Evolutionary conservation across 2,329 filamentous ascomycete genomes (phyloP).

Genomic region (Alternaria triticina): DNA sequence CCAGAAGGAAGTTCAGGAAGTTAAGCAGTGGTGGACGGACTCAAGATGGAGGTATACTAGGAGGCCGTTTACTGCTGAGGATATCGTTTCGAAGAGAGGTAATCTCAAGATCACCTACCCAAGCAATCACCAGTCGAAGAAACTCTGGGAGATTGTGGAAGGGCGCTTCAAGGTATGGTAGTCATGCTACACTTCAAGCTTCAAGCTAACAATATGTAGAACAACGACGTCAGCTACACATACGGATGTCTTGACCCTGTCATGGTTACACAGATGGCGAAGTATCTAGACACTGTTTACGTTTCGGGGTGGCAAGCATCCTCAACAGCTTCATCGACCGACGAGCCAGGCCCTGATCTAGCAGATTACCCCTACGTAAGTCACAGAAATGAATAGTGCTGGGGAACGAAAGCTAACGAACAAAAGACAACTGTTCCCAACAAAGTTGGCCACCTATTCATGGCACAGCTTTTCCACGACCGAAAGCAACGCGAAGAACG

Average conservation of each 20-base stretch:
- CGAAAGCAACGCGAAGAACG: constrained; percentile 98
- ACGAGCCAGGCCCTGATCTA: constrained; percentile 96
- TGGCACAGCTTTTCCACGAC: constrained; percentile 99
- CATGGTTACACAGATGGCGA: constrained; percentile 99
- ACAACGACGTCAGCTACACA: constrained; percentile 85
- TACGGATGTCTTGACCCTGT: constrained; percentile 98
- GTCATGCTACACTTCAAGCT: background rate
- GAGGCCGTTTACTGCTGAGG: constrained; percentile 91
- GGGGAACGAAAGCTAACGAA: constrained; percentile 14
- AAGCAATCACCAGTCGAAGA: constrained; percentile 87
- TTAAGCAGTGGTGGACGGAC: constrained; percentile 94
- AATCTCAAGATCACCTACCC: constrained; percentile 90
- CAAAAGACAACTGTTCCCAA: constrained; percentile 91
- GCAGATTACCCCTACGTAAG: constrained; percentile 82
- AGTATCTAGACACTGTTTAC: constrained; percentile 97
- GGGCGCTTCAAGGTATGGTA: constrained; percentile 75
- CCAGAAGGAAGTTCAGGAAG: constrained; percentile 80
- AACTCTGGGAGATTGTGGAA: constrained; percentile 92
- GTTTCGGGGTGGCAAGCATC: constrained; percentile 99
- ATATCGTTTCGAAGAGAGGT: constrained; percentile 94
- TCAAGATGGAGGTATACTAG: constrained; percentile 92
- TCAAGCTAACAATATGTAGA: constrained; percentile 58
- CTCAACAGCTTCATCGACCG: constrained; percentile 90
- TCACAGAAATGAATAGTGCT: background rate
- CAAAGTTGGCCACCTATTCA: constrained; percentile 97